phyloP scores from a whole-genome alignment of 768 basidiomycete genomes.

The Coprinellus micaceus region DNA sequence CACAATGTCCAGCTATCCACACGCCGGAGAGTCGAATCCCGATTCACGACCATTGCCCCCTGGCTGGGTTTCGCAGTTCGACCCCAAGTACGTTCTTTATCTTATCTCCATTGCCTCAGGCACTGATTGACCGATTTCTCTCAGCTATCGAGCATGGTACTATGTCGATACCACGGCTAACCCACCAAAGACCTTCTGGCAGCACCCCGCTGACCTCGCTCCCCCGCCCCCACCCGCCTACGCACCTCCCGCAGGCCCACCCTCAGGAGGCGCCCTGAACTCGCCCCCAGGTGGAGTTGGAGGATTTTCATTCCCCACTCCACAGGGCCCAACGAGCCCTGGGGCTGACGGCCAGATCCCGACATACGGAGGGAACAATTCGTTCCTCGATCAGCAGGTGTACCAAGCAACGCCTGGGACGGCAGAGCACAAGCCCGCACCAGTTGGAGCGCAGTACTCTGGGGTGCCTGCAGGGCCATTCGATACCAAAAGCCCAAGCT shows the following conservation, averaged over 20 bases:
- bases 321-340: conserved; percentile 17
- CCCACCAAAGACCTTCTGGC: conserved; percentile 68
- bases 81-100: conserved; percentile 53
- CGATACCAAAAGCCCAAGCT: too few relatives aligned
- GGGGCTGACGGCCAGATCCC: conserved; percentile 13
- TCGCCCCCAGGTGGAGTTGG: not conserved
- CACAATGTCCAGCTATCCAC: conserved; percentile 44
- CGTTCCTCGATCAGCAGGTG: not conserved
- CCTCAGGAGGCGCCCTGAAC: conserved; percentile 6
- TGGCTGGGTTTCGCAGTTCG: conserved; percentile 69
- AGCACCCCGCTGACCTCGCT: conserved; percentile 58
- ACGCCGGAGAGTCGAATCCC: conserved; percentile 36
- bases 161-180: conserved; percentile 65
- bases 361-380: not conserved
- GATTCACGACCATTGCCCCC: conserved; percentile 59
- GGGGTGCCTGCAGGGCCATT: conserved; percentile 1
- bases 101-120: conserved; percentile 8
- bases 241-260: too few relatives aligned
- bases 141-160: conserved; percentile 46
- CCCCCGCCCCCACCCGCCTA: conserved; percentile 31
- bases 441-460: conserved; percentile 1
- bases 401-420: not conserved
- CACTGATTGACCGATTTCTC: not conserved
- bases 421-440: not conserved
- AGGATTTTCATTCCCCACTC: conserved; percentile 9